Evolutionary conservation across 2,329 filamentous ascomycete genomes (phyloP), one percentile per base, ranked within the genome.

Genomic region (Aspergillus arachidicola): DNA sequence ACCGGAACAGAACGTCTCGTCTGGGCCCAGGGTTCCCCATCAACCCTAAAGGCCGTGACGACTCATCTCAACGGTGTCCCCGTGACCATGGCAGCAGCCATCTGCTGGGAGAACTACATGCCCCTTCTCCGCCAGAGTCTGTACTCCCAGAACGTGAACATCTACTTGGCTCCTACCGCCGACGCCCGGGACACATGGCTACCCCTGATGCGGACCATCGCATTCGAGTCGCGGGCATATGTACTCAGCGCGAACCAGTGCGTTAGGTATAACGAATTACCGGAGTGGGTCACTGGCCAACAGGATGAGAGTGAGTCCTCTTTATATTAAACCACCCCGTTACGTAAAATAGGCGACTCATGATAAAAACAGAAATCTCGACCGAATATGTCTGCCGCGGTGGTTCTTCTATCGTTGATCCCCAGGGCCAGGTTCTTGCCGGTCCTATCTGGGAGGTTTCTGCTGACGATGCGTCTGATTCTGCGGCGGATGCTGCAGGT

Each of bases 91-190:
- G 94, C 90, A 0, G 89, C 91, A 3, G 94, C 93, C 4, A 96
- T 98, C 68, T 97, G 94, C 82, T 97, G 94, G 94, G 94, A 98
- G 78, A 97, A 92, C 77, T 96, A 94, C 80, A 97, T 97, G 93
- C 94, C 94, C 0, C 81, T 97, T 21, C 83, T 97, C 9, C 87
- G 94, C 21, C 91, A 96, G 75, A 85, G 88, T 19, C 83, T 97
- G 43, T 98, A 97, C 77, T 85, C 87, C 2, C 94, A 97, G 77
- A 96, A 96, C 73, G 88, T 97, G 72, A 96, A 96, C 75, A 80
- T 97, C 14, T 97, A 94, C 78, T 86, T 97, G 2, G 93, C 94
- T 0, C 94, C 94, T 0, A 97, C 94, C 0, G 94, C 94, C 1
- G 94, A 97, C 79, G 87, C 84, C 23, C 85, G 94, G 64, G 91